Percentiles rank a stretch among this genome's conserved stretches.
These are phyloP conservation scores for Boeremia lycopersici DNA, from an alignment of 2,329 filamentous ascomycete species.

Conservation along the genomic window DNA sequence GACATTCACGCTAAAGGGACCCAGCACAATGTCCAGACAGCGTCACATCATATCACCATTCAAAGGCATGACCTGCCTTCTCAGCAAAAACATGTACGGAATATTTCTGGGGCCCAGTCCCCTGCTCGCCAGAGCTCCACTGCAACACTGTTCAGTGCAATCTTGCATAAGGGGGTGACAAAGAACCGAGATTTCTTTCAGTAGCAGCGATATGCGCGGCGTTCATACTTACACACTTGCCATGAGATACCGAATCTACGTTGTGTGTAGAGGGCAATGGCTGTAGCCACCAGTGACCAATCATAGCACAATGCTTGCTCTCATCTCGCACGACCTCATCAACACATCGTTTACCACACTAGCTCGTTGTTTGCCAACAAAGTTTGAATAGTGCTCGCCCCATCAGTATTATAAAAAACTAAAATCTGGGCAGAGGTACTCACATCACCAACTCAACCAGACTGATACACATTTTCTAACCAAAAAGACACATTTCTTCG, in stretches of 20 bases:
- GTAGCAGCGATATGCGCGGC: no score
- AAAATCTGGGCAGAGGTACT: not conserved
- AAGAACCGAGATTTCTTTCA: no score
- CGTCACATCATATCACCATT: no score
- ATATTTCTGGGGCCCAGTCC: no score
- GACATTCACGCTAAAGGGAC: not conserved
- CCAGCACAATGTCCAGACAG: not conserved
- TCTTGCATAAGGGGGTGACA: no score
- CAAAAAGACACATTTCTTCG: not conserved
- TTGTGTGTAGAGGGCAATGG: not conserved
- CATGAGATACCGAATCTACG: not conserved
- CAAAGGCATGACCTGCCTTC: no score
- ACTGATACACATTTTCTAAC: not conserved
- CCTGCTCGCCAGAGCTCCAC: no score
- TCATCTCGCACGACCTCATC: not conserved
- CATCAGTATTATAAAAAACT: not conserved
- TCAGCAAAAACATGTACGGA: no score
- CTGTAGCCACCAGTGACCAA: not conserved
- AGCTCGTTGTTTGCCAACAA: not conserved
- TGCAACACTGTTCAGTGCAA: no score
- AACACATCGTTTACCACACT: not conserved
- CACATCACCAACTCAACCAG: not conserved
- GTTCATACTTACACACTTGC: not conserved
- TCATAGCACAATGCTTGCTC: not conserved
- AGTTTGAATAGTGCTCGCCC: not conserved